Evolutionary conservation across 2,329 filamentous ascomycete genomes (phyloP).

Genomic region (Chrysosporium keratinophilum): DNA sequence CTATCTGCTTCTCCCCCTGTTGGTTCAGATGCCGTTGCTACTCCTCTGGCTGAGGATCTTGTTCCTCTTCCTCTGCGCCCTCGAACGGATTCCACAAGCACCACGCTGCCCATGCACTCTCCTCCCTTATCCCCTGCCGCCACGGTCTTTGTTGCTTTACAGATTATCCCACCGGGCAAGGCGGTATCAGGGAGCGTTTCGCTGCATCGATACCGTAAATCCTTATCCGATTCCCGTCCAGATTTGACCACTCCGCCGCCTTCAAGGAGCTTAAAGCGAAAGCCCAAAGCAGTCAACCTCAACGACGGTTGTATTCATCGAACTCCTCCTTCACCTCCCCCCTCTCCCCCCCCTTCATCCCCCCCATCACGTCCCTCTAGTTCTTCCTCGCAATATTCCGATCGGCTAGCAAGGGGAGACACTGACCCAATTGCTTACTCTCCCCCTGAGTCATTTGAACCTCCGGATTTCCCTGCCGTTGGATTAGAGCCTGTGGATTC

Average conservation of each 20-base stretch:
- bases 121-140: slow-evolving; percentile 15
- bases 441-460: not conserved
- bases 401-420: not conserved
- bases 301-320: slow-evolving; percentile 8
- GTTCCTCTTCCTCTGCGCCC: slow-evolving; percentile 12
- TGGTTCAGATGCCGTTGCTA: not conserved
- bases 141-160: slow-evolving; percentile 16
- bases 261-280: slow-evolving; percentile 15
- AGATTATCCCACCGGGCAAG: not conserved
- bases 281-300: slow-evolving; percentile 17
- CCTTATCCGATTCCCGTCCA: slow-evolving; percentile 11
- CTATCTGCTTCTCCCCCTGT: not conserved
- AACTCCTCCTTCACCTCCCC: slow-evolving; percentile 15
- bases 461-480: not conserved
- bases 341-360: slow-evolving; percentile 3
- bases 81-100: not conserved
- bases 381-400: not conserved
- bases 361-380: slow-evolving; percentile 15
- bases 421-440: no score
- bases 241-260: slow-evolving; percentile 8
- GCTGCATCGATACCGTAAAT: slow-evolving; percentile 18
- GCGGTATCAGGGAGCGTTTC: slow-evolving; percentile 13
- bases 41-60: not conserved
- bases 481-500: not conserved
- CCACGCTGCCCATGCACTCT: slow-evolving; percentile 7